phyloP scores from a whole-genome alignment of 208 protist species.

The Leishmania gerbilli region DNA sequence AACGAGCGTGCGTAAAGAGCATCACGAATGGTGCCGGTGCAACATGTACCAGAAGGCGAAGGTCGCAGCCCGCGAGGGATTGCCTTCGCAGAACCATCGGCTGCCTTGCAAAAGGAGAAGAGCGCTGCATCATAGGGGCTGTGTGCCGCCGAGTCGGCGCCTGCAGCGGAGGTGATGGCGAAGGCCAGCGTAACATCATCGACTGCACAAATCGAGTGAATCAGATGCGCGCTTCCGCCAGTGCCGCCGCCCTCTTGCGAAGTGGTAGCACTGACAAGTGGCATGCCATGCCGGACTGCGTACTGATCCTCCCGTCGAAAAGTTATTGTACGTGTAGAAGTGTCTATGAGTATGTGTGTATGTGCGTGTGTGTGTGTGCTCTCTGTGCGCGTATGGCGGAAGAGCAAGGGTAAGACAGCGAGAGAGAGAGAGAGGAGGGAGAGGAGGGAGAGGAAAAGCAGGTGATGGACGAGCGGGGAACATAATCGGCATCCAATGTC shows the following conservation, averaged over 20 bases:
- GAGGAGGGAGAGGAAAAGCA: neutral
- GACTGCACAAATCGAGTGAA: conserved; percentile 3
- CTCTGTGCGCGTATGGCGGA: neutral
- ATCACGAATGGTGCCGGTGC: neutral
- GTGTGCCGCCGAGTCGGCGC: neutral
- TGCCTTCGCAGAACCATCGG: neutral
- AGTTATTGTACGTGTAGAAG: neutral
- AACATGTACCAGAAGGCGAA: neutral
- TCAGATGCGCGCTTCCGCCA: neutral
- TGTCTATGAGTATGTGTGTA: neutral
- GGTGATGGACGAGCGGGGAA: neutral
- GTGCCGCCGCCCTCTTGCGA: neutral
- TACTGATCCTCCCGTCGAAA: neutral
- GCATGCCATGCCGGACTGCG: conserved; percentile 4
- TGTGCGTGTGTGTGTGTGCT: neutral
- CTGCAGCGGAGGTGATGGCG: conserved; percentile 1
- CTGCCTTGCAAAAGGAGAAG: neutral
- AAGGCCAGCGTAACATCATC: conserved; percentile 19
- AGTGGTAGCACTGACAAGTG: conserved; percentile 6
- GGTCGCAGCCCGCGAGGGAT: no score
- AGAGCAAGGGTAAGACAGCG: neutral
- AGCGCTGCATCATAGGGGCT: neutral
- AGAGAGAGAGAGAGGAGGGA: neutral
- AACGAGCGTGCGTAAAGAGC: neutral
- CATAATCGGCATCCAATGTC: neutral